These are phyloP conservation scores for Rhododendron griersonianum DNA, from an alignment of 148 eudicot genomes.

Conservation along the genomic window DNA sequence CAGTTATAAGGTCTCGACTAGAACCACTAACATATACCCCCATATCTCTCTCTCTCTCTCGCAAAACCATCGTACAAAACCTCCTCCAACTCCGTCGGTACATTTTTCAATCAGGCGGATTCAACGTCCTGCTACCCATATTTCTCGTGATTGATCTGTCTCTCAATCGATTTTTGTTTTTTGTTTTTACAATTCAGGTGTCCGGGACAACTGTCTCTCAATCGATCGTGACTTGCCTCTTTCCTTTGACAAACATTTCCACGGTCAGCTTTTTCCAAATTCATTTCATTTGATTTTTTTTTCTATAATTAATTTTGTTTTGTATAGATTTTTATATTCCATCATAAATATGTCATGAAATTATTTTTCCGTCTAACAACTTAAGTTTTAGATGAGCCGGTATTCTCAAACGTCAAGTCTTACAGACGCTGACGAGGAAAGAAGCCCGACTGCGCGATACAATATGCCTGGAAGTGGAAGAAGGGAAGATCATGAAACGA, in stretches of 20 bases:
- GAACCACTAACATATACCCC: background rate
- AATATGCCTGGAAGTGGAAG: background rate
- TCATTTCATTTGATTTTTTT: background rate
- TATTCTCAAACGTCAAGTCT: no score
- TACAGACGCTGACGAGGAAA: no score
- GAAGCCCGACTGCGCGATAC: background rate
- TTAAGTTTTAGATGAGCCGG: no score
- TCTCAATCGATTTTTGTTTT: background rate
- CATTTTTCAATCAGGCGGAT: background rate
- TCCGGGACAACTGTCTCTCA: background rate
- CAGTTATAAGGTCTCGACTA: background rate
- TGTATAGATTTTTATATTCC: no score
- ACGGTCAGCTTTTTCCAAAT: background rate
- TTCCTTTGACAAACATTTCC: background rate
- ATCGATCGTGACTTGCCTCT: background rate
- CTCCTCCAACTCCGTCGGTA: background rate
- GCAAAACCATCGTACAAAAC: background rate
- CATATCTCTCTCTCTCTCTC: background rate
- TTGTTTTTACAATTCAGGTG: no score
- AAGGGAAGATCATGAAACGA: background rate
- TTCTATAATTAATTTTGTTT: no score
- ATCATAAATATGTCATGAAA: background rate
- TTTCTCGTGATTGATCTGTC: background rate
- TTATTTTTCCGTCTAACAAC: no score
- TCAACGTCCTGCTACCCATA: background rate